These are phyloP conservation scores for Boletus coccyginus DNA, from an alignment of 768 basidiomycete species.

Conservation along the genomic window DNA sequence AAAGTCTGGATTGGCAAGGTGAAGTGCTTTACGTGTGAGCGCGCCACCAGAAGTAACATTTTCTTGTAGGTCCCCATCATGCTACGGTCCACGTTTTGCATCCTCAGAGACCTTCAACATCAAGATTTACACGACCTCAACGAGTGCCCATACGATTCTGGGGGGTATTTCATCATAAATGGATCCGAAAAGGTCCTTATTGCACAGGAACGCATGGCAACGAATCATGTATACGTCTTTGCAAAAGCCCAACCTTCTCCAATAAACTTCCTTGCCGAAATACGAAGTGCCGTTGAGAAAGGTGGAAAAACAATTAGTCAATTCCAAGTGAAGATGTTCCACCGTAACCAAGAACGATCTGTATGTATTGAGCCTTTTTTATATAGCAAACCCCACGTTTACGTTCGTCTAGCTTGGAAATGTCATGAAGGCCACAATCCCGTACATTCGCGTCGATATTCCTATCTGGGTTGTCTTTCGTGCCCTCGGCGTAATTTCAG, in stretches of 20 bases:
- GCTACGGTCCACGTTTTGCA: slow-evolving; percentile 94
- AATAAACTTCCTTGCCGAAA: slow-evolving; percentile 93
- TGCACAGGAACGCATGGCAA: slow-evolving; percentile 99
- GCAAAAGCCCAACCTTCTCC: slow-evolving; percentile 97
- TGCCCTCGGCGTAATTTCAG: slow-evolving; percentile 94
- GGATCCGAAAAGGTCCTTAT: slow-evolving; percentile 99
- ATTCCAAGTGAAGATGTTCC: slow-evolving; percentile 97
- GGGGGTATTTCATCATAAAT: slow-evolving; percentile 99
- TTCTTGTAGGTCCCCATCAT: slow-evolving; percentile 87
- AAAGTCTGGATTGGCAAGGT: slow-evolving; percentile 98
- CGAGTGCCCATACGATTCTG: slow-evolving; percentile 98
- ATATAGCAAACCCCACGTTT: not conserved
- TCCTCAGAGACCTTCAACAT: slow-evolving; percentile 75
- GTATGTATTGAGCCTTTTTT: slow-evolving; percentile 42
- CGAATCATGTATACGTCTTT: slow-evolving; percentile 99
- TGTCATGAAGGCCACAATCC: slow-evolving; percentile 95
- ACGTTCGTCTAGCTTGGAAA: slow-evolving; percentile 61
- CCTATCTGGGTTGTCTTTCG: slow-evolving; percentile 99
- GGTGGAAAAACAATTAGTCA: slow-evolving; percentile 98
- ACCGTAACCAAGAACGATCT: slow-evolving; percentile 83
- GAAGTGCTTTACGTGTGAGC: slow-evolving; percentile 22
- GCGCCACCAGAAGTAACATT: slow-evolving; percentile 11
- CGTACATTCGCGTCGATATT: slow-evolving; percentile 97
- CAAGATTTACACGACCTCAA: slow-evolving; percentile 86
- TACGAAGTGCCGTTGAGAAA: slow-evolving; percentile 95